Conservation (phyloP, 805 yeast species). For the Zygotorulaspora florentina region DNA sequence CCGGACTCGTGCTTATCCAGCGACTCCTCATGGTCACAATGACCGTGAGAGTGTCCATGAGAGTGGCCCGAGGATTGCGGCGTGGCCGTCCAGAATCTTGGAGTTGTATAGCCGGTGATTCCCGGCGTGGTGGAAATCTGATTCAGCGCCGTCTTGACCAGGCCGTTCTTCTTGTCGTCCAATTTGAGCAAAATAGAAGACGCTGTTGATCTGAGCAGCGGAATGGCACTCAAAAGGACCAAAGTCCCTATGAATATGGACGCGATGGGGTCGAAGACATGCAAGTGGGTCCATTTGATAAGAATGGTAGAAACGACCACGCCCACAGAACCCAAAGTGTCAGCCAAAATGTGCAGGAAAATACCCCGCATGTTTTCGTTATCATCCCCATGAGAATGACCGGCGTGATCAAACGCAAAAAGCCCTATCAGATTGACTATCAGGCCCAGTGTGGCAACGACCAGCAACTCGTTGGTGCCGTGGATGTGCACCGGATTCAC, state of each 20-base stretch:
- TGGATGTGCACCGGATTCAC: conserved; percentile 72
- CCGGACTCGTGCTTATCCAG: conserved; percentile 36
- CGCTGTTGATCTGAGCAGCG: conserved; percentile 78
- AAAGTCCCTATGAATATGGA: conserved; percentile 80
- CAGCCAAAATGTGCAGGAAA: conserved; percentile 89
- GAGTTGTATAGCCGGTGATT: conserved; percentile 78
- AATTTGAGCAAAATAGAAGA: conserved; percentile 63
- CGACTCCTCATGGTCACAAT: conserved; percentile 27
- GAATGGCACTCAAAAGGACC: conserved; percentile 77
- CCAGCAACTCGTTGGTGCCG: conserved; percentile 74
- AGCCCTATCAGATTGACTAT: conserved; percentile 88
- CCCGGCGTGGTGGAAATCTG: conserved; percentile 72
- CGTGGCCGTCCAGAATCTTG: conserved; percentile 80
- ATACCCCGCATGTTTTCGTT: conserved; percentile 88
- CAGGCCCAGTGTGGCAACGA: conserved; percentile 81
- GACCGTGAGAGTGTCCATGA: conserved; percentile 27
- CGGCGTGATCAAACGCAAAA: conserved; percentile 90
- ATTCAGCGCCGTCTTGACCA: conserved; percentile 58
- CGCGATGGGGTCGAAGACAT: conserved; percentile 88
- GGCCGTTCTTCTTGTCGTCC: conserved; percentile 53
- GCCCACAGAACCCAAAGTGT: conserved; percentile 94
- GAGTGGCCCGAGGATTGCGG: conserved; percentile 26
- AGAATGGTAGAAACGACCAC: conserved; percentile 87
- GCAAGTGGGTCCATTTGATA: conserved; percentile 59
- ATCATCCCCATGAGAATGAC: conserved; percentile 38